phyloP scores from a whole-genome alignment of 2,329 filamentous ascomycete species.

The Helicocarpus griseus region DNA sequence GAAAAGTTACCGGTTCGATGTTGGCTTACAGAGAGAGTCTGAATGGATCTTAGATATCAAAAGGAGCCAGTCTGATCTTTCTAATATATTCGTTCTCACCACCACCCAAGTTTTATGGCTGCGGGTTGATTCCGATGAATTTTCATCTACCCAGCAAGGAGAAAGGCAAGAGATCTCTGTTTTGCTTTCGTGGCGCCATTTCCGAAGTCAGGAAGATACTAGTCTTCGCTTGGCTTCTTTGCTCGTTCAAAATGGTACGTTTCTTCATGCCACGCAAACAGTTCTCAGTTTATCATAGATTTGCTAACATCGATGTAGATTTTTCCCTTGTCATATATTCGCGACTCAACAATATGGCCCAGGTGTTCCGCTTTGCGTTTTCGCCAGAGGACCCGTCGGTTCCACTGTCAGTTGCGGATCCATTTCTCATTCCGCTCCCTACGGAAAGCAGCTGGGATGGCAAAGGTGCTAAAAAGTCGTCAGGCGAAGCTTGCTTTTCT shows the following conservation, averaged over 20 bases:
- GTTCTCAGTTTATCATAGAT: slow-evolving; percentile 9
- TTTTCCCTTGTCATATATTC: slow-evolving; percentile 33
- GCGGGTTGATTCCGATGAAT: slow-evolving; percentile 25
- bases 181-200: slow-evolving; percentile 44
- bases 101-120: slow-evolving; percentile 41
- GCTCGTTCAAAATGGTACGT: slow-evolving; percentile 24
- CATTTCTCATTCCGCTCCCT: slow-evolving; percentile 24
- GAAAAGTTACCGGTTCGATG: slow-evolving; percentile 23
- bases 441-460: slow-evolving; percentile 5
- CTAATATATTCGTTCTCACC: slow-evolving; percentile 45
- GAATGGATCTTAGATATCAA: slow-evolving; percentile 49
- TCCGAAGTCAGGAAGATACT: slow-evolving; percentile 43
- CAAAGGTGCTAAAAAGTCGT: slow-evolving; percentile 1
- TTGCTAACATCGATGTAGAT: slow-evolving; percentile 17
- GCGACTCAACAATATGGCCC: slow-evolving; percentile 24
- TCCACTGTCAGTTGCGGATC: slow-evolving; percentile 22
- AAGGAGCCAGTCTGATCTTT: slow-evolving; percentile 30
- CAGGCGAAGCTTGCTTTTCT: slow-evolving; percentile 15
- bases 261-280: not conserved
- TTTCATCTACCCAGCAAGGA: slow-evolving; percentile 14
- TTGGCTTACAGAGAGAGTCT: slow-evolving; percentile 26
- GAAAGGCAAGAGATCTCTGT: slow-evolving; percentile 24
- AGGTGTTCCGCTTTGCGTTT: slow-evolving; percentile 24
- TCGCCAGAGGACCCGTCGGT: slow-evolving; percentile 15
- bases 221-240: slow-evolving; percentile 36